Evolutionary conservation across 2,329 filamentous ascomycete species (phyloP).

Genomic region (Ascochyta fabae): DNA sequence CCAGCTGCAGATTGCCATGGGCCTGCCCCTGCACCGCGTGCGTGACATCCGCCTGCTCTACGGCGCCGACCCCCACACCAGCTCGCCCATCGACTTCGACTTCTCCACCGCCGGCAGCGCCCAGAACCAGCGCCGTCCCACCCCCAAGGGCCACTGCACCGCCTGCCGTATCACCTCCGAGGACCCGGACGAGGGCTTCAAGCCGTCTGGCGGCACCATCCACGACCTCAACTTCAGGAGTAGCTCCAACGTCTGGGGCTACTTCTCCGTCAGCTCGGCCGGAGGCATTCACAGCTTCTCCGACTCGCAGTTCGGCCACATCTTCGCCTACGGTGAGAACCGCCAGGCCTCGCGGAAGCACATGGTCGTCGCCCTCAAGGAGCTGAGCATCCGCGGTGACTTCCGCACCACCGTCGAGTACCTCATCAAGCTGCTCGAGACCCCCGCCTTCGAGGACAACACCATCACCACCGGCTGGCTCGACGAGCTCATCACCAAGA

Average conservation of each 20-base stretch:
- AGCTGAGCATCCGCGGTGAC: conserved; percentile 98
- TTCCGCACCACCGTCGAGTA: conserved; percentile 99
- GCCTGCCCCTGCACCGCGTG: conserved; percentile 92
- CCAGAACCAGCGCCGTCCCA: conserved; percentile 85
- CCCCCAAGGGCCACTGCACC: conserved; percentile 95
- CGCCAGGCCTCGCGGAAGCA: conserved; percentile 95
- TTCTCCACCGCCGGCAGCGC: conserved; percentile 87
- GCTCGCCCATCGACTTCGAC: conserved; percentile 92
- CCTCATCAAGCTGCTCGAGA: conserved; percentile 97
- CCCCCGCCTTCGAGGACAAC: conserved; percentile 97
- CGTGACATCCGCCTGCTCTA: conserved; percentile 96
- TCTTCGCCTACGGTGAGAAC: conserved; percentile 98
- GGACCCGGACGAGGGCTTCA: conserved; percentile 98
- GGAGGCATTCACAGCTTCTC: conserved; percentile 99
- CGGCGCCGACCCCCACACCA: conserved; percentile 87
- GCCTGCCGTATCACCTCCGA: conserved; percentile 99
- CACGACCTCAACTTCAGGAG: conserved; percentile 99
- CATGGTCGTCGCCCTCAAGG: conserved; percentile 98
- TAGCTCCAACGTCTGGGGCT: conserved; percentile 99
- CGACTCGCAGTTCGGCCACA: conserved; percentile 98
- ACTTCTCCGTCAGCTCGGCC: conserved; percentile 96
- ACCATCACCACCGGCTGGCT: conserved; percentile 99
- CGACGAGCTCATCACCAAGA: conserved; percentile 97
- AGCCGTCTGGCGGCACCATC: conserved; percentile 98
- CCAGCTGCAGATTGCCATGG: conserved; percentile 98